Percentiles rank a stretch among this genome's conserved stretches.
phyloP scores from a whole-genome alignment of 345 rosid genomes.

The Lepidium aucheri region DNA sequence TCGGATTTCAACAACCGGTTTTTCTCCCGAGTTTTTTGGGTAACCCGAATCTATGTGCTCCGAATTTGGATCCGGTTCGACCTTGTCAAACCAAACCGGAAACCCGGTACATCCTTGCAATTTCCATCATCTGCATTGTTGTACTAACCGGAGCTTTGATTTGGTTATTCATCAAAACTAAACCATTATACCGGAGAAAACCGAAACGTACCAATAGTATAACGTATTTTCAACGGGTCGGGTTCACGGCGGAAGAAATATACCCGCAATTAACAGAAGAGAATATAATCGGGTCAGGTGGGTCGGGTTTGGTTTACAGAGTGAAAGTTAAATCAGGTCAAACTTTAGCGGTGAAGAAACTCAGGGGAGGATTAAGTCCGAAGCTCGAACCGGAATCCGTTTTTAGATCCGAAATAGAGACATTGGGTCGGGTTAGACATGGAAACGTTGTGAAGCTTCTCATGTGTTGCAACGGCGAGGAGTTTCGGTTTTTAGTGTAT shows the following conservation, averaged over 20 bases:
- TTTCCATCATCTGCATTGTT: conserved; percentile 30
- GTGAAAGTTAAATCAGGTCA: conserved; percentile 45
- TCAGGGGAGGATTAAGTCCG: conserved; percentile 23
- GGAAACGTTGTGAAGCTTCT: conserved; percentile 53
- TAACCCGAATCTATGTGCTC: conserved; percentile 60
- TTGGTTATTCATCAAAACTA: conserved; percentile 36
- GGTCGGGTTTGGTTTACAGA: conserved; percentile 57
- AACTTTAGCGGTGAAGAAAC: conserved; percentile 60
- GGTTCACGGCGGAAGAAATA: conserved; percentile 39
- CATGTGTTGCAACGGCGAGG: conserved; percentile 41
- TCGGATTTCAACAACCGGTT: conserved; percentile 25
- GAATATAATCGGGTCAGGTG: conserved; percentile 56
- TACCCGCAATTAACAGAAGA: conserved; percentile 32
- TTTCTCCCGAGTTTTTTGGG: conserved; percentile 42
- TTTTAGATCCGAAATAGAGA: conserved; percentile 47
- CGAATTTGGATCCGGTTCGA: conserved; percentile 34
- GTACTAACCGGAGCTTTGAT: conserved; percentile 32
- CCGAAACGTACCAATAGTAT: conserved; percentile 31
- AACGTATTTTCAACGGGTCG: conserved; percentile 52
- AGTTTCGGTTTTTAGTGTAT: conserved; percentile 41
- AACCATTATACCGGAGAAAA: conserved; percentile 23
- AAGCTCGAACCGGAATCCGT: conserved; percentile 22
- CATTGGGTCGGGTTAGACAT: conserved; percentile 54
- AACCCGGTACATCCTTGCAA: conserved; percentile 11
- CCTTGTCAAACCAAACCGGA: conserved; percentile 35